Evolutionary conservation across 805 yeast genomes (phyloP), one percentile per base, ranked within the genome.

Genomic region (Torulaspora maleeae): DNA sequence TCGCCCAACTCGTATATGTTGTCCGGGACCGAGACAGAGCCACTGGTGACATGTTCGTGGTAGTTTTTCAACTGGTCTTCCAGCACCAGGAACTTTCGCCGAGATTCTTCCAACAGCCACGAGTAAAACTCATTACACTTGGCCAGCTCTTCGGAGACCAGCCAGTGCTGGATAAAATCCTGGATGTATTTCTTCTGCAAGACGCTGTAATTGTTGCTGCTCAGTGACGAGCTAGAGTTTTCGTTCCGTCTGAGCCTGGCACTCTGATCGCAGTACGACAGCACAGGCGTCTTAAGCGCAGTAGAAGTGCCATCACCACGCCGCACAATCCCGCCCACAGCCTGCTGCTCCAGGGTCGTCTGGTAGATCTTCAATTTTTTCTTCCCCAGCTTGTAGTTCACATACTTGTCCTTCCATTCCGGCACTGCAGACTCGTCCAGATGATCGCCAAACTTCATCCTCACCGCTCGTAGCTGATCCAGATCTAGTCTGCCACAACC

Each of bases 351-450:
- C 44, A 48, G 24, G 13, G 27, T 40, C 27, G 42, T 41, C 13
- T 43, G 40, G 37, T 49, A 54, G 27, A 67, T 66, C 8, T 56
- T 70, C 41, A 72, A 57, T 50, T 60, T 65, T 54, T 49, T 53
- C 55, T 69, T 71, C 27, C 77, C 73, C 36, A 65, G 60, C 54
- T 80, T 80, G 60, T 83, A 83, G 58, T 86, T 84, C 27, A 90
- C 72, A 59, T 90, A 90, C 58, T 82, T 81, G 43, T 79, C 82
- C 58, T 79, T 80, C 97, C 97, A 90, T 58, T 85, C 95, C 4
- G 96, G 95, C 45, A 85, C 84, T 11, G 74, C 71, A n/a, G 80
- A 79, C 27, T 79, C 82, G 35, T 69, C 72, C 35, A 80, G 66
- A 41, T 81, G 76, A 48, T 78, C 84, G n/a, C 78, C 83, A 59